Evolutionary conservation across 768 basidiomycete genomes (phyloP), one percentile per base, ranked within the genome.

Genomic region (Rhizopogon roseolus): DNA sequence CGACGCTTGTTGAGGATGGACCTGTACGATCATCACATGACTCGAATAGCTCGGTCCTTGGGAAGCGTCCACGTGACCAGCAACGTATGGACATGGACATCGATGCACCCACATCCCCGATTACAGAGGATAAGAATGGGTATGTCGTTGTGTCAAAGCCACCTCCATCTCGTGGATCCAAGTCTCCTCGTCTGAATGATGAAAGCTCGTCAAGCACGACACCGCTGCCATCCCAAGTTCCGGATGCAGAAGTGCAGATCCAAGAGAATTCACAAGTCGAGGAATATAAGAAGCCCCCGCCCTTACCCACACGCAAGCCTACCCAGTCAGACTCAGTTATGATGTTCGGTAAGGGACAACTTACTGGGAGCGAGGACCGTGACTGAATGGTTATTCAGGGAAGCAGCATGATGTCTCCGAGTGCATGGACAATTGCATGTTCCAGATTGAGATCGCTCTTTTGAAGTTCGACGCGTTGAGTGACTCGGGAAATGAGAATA

Each of bases 361-460:
- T 41, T 22, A 34, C 11, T 48, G 13, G 4, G 19, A 49, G 7
- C 25, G 37, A 46, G n/a, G 22, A 17, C 6, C 32, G 17, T 19
- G 13, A 40, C 46, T 39, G 22, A n/a, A 64, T 40, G 28, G 44
- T 55, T 54, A 7, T 36, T 38, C 54, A 93, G 94, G 96, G 5
- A 88, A 89, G 62, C 97, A 99, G 63, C 96, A 99, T 64, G 97
- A 99, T 66, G 95, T 98, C 11, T 88, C 96, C 0, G 97, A 99
- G 71, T 98, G 96, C 71, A 93, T 98, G 88, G 96, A 98, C 70
- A 98, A 98, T 63, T 95, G 95, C 74, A 89, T 99, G 79, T 97
- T 97, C 73, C 97, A 98, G 70, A 93, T 98, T 49, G 97, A 99
- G 70, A 88, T 92, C 4, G 94, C 93, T 1, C 67, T 93, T 44